A percentile compares a stretch with the other conserved stretches of the same genome.
These are phyloP conservation scores for Fusarium brachygibbosum DNA, from an alignment of 2,329 filamentous ascomycete genomes.

Conservation along the genomic window DNA sequence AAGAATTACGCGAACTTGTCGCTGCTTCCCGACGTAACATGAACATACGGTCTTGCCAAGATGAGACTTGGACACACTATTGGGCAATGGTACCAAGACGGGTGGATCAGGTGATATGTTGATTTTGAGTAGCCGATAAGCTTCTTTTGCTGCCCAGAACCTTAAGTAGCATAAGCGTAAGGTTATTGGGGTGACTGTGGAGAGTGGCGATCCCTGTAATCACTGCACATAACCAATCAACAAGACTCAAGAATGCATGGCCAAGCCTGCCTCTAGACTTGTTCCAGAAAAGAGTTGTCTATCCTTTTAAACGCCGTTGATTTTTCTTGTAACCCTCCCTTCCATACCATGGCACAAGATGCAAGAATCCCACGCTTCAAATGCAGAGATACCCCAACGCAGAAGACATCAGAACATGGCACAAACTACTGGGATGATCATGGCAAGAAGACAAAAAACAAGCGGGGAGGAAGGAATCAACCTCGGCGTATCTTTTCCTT, in stretches of 20 bases:
- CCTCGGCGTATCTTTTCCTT: slow-evolving; percentile 24
- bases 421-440: slow-evolving; percentile 1
- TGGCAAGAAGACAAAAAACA: background rate
- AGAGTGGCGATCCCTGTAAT: slow-evolving; percentile 14
- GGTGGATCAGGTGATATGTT: slow-evolving; percentile 24
- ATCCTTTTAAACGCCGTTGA: slow-evolving; percentile 1
- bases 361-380: slow-evolving; percentile 12
- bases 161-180: slow-evolving; percentile 44
- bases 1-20: slow-evolving; percentile 12
- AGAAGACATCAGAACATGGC: slow-evolving; percentile 17
- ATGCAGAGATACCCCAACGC: slow-evolving; percentile 11
- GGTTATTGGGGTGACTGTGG: slow-evolving; percentile 26
- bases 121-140: slow-evolving; percentile 41
- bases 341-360: slow-evolving; percentile 6
- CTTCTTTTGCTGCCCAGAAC: slow-evolving; percentile 44
- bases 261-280: slow-evolving; percentile 37
- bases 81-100: slow-evolving; percentile 19
- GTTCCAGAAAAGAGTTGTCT: slow-evolving; percentile 28
- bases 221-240: slow-evolving; percentile 18
- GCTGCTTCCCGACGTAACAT: slow-evolving; percentile 1
- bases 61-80: slow-evolving; percentile 14
- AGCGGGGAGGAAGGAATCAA: slow-evolving; percentile 6
- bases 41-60: slow-evolving; percentile 26
- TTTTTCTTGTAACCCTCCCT: slow-evolving; percentile 5
- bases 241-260: slow-evolving; percentile 5